Percentiles rank a stretch among this genome's conserved stretches.
These are phyloP conservation scores for Marasmius tenuissimus DNA, from an alignment of 1,284 basidiomycete species.

Conservation along the genomic window DNA sequence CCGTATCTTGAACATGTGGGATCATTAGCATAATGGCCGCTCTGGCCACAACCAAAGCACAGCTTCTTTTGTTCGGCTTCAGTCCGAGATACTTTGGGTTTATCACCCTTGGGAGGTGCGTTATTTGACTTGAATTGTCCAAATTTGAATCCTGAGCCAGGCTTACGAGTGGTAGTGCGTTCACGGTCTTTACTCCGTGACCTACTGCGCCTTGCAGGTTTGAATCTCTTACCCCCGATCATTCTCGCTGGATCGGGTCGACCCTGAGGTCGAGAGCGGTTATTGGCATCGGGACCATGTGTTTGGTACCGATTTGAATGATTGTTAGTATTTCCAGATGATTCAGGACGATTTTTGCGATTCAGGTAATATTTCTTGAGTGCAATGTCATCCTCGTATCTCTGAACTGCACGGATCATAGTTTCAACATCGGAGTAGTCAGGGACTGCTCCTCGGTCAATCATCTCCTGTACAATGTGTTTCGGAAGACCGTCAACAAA, in stretches of 20 bases:
- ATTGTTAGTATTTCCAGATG: not conserved
- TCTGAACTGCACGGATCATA: not conserved
- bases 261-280: not conserved
- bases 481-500: slow-evolving; percentile 8
- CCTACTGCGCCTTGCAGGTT: not conserved
- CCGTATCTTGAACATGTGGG: not conserved
- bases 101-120: not conserved
- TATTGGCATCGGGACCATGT: not conserved
- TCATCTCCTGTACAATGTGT: not conserved
- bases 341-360: not conserved
- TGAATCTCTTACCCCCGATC: not conserved
- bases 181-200: not conserved
- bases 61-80: not conserved
- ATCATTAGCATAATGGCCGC: not conserved
- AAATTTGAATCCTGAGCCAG: not conserved
- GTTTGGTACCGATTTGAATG: not conserved
- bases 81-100: not conserved
- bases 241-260: not conserved
- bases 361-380: not conserved
- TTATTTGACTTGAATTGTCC: not conserved
- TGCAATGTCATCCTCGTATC: slow-evolving; percentile 1
- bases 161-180: not conserved
- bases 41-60: not conserved
- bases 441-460: not conserved
- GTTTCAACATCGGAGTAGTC: not conserved